Percentiles rank a stretch among this genome's conserved stretches.
Conservation (phyloP, 164 flowering plant genomes). For the Dillenia turbinata region DNA sequence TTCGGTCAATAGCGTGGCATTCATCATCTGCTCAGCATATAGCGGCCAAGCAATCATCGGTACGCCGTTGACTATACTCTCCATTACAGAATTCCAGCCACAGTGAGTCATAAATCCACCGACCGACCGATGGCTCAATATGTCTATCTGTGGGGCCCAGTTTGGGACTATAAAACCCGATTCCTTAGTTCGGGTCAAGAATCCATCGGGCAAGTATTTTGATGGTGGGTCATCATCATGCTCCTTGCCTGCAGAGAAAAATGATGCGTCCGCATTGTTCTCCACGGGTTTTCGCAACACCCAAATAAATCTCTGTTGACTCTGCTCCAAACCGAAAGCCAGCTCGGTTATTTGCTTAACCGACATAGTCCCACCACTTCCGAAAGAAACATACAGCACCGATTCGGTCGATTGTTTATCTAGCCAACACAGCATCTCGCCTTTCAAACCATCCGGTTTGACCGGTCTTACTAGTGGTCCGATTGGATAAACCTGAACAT, state of each 20-base stretch:
- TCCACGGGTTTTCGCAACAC: slow-evolving; percentile 8
- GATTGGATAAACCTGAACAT: slow-evolving; percentile 27
- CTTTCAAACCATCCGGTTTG: neutral
- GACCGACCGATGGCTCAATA: slow-evolving; percentile 9
- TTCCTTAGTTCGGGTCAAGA: slow-evolving; percentile 4
- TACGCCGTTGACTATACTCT: slow-evolving; percentile 20
- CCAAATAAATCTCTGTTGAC: slow-evolving; percentile 20
- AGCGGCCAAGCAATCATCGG: slow-evolving; percentile 26
- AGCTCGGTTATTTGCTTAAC: slow-evolving; percentile 20
- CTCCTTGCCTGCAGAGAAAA: neutral
- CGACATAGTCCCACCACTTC: slow-evolving; percentile 27
- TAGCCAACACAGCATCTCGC: slow-evolving; percentile 19
- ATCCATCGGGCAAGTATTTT: slow-evolving; percentile 14
- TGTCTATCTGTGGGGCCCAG: slow-evolving; percentile 21
- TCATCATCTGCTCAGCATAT: slow-evolving; percentile 19
- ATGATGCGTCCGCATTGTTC: neutral
- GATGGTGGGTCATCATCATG: neutral
- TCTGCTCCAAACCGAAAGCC: slow-evolving; percentile 26
- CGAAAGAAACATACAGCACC: slow-evolving; percentile 30
- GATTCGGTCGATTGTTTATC: slow-evolving; percentile 28
- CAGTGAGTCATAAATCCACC: slow-evolving; percentile 24
- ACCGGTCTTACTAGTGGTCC: slow-evolving; percentile 33
- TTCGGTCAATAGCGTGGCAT: slow-evolving; percentile 11
- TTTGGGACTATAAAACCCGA: slow-evolving; percentile 7
- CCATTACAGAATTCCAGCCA: slow-evolving; percentile 22